Conservation (phyloP, 768 basidiomycete species). For the Lactifluus echinatus region DNA sequence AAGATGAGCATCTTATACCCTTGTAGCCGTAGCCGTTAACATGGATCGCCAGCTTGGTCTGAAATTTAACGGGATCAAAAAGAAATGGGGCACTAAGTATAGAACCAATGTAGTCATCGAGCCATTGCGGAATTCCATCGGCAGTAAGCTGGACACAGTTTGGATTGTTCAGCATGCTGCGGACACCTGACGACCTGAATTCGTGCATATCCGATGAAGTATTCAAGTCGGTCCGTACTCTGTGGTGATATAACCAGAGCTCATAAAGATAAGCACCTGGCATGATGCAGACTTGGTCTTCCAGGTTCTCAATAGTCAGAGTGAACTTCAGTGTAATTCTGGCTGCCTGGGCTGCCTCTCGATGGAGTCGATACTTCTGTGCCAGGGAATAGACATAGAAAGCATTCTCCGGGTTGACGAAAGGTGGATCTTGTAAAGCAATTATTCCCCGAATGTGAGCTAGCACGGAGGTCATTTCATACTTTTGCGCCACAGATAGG, state of each 20-base stretch:
- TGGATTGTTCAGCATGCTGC: neutral
- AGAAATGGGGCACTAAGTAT: neutral
- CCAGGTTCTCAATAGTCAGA: neutral
- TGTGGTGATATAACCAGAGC: constrained; percentile 6
- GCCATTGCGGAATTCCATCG: neutral
- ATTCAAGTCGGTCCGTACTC: neutral
- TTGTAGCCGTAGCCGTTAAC: neutral
- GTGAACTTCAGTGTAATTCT: neutral
- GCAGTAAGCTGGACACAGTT: neutral
- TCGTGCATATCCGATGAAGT: neutral
- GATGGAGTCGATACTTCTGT: neutral
- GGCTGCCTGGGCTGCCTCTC: constrained; percentile 1
- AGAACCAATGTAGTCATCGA: neutral
- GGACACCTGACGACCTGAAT: too few species aligned
- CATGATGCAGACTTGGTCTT: neutral
- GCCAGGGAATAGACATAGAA: constrained; percentile 1
- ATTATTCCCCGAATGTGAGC: neutral
- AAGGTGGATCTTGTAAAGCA: neutral
- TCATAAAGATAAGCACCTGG: constrained; percentile 1
- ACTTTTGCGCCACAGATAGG: constrained; percentile 7
- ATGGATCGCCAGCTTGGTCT: neutral
- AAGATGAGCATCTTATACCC: neutral
- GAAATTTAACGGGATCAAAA: constrained; percentile 1
- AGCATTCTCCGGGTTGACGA: neutral
- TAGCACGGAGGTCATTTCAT: neutral